Base-by-base conservation (phyloP, 352 stramenopile genomes). In the Globisporangium middletonii region DNA sequence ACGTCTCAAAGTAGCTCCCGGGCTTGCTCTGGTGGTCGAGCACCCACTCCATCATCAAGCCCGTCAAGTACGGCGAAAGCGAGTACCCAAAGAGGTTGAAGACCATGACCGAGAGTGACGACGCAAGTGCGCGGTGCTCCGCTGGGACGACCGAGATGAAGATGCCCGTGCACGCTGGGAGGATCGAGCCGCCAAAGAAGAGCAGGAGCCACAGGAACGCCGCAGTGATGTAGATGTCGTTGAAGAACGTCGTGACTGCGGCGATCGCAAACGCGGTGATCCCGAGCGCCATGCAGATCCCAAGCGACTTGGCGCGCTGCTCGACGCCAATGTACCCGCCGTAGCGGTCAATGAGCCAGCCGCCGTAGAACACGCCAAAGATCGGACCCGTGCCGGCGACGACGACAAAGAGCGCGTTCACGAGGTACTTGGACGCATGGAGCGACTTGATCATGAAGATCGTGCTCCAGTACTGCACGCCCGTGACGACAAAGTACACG, bases 361-460 rank as follows among this genome's bases (percentile, higher is more conserved):
- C 83, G 48, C 83, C 83, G 50, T 78, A 92, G 46, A 94, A 92
- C 6, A 94, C 83, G 47, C 83, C 83, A 19, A 91, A 73, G 48
- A 94, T 89, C 2, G 83, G 83, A 0, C 83, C 83, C 4, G 83
- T 94, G 28, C 81, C 83, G 1, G 81, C 83, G 8, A 92, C 75
- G n/a, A 94, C 65, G 23, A 92, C 78, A 51, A 90, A 94, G 12
- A 92, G 74, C 7, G 59, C 79, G 58, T 94, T 94, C 18, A 94
- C 82, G 2, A 93, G 67, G 60, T 91, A 89, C 68, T 91, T 90
- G 63, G 77, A 88, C 33, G 68, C 77, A 51, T 93, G 73, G 33
- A 93, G 75, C 46, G 82, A 90, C 72, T 91, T 89, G 69, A 89
- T 87, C 76, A 92, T 90, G 62, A 89, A 94, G 64, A 92, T 91